Base-by-base conservation (phyloP, 495 filamentous ascomycete species). In the Acidiella bohemica region DNA sequence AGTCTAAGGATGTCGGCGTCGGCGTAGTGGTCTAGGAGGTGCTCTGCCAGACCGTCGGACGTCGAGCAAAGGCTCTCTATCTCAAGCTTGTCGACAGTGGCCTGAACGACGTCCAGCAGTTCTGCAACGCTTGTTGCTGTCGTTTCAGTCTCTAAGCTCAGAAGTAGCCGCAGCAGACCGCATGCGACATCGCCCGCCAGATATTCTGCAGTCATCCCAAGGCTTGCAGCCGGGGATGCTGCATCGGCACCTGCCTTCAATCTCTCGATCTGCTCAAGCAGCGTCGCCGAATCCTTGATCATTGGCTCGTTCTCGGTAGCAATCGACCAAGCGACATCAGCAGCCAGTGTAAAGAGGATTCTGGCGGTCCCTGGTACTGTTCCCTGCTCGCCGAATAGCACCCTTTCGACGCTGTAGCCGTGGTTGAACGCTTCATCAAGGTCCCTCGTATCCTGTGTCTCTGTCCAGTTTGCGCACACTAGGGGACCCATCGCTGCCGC, bases 381-480 rank as follows among this genome's bases (percentile, higher is more conserved):
- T 16, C 42, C 36, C 16, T 19, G 19, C 10, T 14, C 19, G 7
- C 27, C 31, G 16, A 46, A 33, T 24, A 51, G 24, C 13, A 25
- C 36, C 23, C 23, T 25, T 29, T 51, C 47, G 27, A 51, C 47
- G 32, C 41, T 41, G 41, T 25, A 50, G 36, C 41, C 36, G 31
- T 40, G 45, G 27, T 50, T 25, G 27, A 50, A 50, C 4, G 46
- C 35, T 2, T 35, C 46, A 18, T 28, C 37, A 23, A 50, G 45
- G 41, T 50, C 46, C 5, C 46, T 26, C 9, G 28, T 50, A 17
- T 50, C 46, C 10, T 18, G 31, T 2, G 17, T 34, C 12, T 49
- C 4, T 9, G 27, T 26, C 47, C 47, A 51, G 24, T 41, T 46
- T 12, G 27, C 38, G 7, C 13, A 18, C 2, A 41, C 43, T 11